Conservation (phyloP, 805 yeast species). For the Peterozyma toletana region DNA sequence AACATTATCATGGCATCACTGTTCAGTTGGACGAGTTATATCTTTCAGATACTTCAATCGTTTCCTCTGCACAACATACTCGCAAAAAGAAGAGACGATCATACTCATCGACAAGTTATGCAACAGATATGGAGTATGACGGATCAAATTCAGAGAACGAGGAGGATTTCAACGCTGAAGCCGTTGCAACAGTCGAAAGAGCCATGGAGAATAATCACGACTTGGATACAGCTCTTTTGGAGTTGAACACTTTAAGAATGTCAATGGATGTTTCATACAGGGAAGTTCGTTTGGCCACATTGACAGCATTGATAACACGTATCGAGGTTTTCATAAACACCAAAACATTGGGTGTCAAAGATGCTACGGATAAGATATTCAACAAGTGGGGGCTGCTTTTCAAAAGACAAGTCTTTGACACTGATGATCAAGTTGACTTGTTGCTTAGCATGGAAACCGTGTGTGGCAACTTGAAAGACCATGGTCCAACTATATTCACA, state of each 20-base stretch:
- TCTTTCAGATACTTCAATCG: conserved; percentile 47
- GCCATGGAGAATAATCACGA: conserved; percentile 92
- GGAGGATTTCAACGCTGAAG: conserved; percentile 82
- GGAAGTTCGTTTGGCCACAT: conserved; percentile 81
- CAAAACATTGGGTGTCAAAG: conserved; percentile 67
- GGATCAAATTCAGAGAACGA: conserved; percentile 30
- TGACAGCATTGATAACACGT: conserved; percentile 61
- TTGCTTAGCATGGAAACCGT: conserved; percentile 42
- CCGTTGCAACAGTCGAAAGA: conserved; percentile 87
- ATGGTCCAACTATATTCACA: conserved; percentile 43
- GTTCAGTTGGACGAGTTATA: conserved; percentile 36
- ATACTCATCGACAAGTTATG: conserved; percentile 21
- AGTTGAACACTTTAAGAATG: conserved; percentile 92
- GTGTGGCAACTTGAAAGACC: conserved; percentile 33
- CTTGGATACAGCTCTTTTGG: conserved; percentile 85
- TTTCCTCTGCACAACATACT: conserved; percentile 28
- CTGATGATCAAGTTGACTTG: conserved; percentile 71
- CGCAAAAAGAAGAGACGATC: conserved; percentile 30
- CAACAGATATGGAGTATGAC: conserved; percentile 29
- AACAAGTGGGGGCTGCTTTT: conserved; percentile 77
- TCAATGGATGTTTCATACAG: conserved; percentile 94
- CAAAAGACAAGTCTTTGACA: conserved; percentile 78
- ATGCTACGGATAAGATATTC: conserved; percentile 72
- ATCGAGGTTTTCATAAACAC: conserved; percentile 71
- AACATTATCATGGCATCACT: conserved; percentile 31